A percentile compares a stretch with the other conserved stretches of the same genome.
These are phyloP conservation scores for Cytospora piceae DNA, from an alignment of 2,329 filamentous ascomycete species.

Conservation along the genomic window DNA sequence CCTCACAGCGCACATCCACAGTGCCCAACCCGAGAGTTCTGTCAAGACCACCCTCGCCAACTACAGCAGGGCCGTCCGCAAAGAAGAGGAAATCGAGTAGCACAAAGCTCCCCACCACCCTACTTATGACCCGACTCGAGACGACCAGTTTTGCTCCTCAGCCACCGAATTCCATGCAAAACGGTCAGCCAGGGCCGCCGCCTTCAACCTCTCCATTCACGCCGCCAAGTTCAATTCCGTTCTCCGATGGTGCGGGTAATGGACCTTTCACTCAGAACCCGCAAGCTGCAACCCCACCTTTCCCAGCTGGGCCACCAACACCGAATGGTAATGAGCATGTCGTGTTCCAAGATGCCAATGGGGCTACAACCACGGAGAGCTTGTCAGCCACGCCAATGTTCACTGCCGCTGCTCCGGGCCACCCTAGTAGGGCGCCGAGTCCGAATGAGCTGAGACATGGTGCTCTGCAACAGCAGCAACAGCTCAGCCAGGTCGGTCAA, in stretches of 20 bases:
- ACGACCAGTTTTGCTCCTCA: slow-evolving; percentile 43
- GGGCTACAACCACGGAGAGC: slow-evolving; percentile 68
- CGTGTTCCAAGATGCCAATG: slow-evolving; percentile 58
- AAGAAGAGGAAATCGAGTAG: slow-evolving; percentile 85
- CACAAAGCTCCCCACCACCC: slow-evolving; percentile 70
- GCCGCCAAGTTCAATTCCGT: slow-evolving; percentile 47
- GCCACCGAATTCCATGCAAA: slow-evolving; percentile 45
- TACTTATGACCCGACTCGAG: slow-evolving; percentile 84
- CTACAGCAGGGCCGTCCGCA: slow-evolving; percentile 64
- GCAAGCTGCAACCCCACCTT: slow-evolving; percentile 48
- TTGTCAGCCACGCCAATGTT: slow-evolving; percentile 66
- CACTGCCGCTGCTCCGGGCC: slow-evolving; percentile 72
- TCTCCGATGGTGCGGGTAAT: slow-evolving; percentile 48
- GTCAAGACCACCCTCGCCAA: slow-evolving; percentile 76
- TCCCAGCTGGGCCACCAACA: slow-evolving; percentile 65
- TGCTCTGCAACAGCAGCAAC: slow-evolving; percentile 45
- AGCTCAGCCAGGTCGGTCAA: slow-evolving; percentile 31
- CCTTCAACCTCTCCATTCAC: slow-evolving; percentile 58
- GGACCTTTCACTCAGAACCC: slow-evolving; percentile 49
- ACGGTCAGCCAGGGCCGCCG: slow-evolving; percentile 37
- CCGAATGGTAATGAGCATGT: slow-evolving; percentile 67
- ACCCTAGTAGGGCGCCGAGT: slow-evolving; percentile 78
- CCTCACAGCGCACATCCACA: slow-evolving; percentile 39
- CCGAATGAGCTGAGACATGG: slow-evolving; percentile 60
- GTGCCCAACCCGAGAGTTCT: slow-evolving; percentile 63